A percentile compares a stretch with the other conserved stretches of the same genome.
Evolutionary conservation across 768 basidiomycete species (phyloP).

Genomic region (Psilocybe sp.): DNA sequence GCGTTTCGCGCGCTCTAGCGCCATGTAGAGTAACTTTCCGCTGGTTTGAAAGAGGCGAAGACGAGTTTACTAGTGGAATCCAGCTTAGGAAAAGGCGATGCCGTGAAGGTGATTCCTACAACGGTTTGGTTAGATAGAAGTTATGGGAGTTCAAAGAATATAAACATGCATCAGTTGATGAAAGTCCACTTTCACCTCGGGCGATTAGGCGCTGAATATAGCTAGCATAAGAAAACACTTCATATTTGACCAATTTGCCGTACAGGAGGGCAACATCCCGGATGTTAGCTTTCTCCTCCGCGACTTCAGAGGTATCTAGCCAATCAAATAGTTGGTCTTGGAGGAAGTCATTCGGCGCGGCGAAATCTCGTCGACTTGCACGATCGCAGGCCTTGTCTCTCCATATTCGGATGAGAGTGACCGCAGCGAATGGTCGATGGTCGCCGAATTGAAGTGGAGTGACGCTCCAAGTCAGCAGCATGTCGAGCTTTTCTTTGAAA

Average conservation of each 20-base stretch:
- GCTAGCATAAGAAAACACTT: slow-evolving; percentile 68
- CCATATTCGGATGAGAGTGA: slow-evolving; percentile 64
- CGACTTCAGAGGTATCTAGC: slow-evolving; percentile 67
- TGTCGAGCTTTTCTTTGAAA: slow-evolving; percentile 70
- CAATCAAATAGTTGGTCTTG: slow-evolving; percentile 82
- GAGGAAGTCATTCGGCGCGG: slow-evolving; percentile 57
- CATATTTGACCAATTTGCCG: slow-evolving; percentile 67
- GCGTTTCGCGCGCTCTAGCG: slow-evolving; percentile 61
- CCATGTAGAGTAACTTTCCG: slow-evolving; percentile 71
- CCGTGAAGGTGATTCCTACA: slow-evolving; percentile 48
- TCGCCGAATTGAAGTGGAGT: slow-evolving; percentile 81
- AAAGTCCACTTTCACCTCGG: slow-evolving; percentile 65
- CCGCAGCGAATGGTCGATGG: slow-evolving; percentile 74
- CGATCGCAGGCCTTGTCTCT: slow-evolving; percentile 59
- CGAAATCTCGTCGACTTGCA: slow-evolving; percentile 59
- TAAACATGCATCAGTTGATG: slow-evolving; percentile 45
- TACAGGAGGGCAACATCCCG: slow-evolving; percentile 64
- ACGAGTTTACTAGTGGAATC: slow-evolving; percentile 66
- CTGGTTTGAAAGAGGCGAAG: slow-evolving; percentile 61
- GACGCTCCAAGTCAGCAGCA: slow-evolving; percentile 78
- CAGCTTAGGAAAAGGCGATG: slow-evolving; percentile 69
- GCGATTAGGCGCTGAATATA: slow-evolving; percentile 84
- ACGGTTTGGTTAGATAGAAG: neutral
- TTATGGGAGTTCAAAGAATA: neutral
- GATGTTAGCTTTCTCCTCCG: slow-evolving; percentile 53